phyloP scores from a whole-genome alignment of 805 yeast species.

The Ogataea salicorniae region DNA sequence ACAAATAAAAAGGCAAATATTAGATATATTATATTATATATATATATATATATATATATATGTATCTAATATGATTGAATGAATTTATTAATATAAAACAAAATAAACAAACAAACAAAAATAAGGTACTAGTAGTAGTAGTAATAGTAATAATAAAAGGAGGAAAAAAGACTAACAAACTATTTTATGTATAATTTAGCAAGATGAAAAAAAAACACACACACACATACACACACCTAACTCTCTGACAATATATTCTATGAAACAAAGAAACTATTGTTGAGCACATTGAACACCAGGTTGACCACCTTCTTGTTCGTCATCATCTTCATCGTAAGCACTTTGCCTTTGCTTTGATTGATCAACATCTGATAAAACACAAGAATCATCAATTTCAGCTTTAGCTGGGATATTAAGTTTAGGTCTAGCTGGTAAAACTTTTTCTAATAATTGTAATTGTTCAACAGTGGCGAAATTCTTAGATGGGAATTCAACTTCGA shows the following conservation, averaged over 20 bases:
- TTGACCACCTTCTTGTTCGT: constrained; percentile 53
- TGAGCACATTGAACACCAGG: constrained; percentile 92
- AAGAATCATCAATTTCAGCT: constrained; percentile 69
- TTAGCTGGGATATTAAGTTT: constrained; percentile 57
- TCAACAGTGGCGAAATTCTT: constrained; percentile 70
- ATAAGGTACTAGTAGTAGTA: too few relatives aligned
- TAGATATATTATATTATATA: too few relatives aligned
- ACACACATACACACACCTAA: too few relatives aligned
- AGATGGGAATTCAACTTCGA: constrained; percentile 84
- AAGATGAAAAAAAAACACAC: too few relatives aligned
- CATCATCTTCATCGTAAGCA: constrained; percentile 49
- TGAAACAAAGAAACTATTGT: constrained; percentile 40
- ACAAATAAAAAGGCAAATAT: too few relatives aligned
- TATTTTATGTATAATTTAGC: background rate
- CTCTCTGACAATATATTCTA: too few relatives aligned
- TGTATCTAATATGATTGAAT: background rate
- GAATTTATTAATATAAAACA: background rate
- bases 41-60: too few relatives aligned
- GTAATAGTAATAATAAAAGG: too few relatives aligned
- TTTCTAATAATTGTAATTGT: constrained; percentile 65
- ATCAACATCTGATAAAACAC: constrained; percentile 27
- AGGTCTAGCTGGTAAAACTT: constrained; percentile 73
- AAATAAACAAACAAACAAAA: constrained; percentile 11
- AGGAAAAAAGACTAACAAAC: too few relatives aligned
- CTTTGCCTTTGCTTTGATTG: constrained; percentile 25